Conservation (phyloP, 2,329 filamentous ascomycete genomes). For the Chaetomiaceae sp. region DNA sequence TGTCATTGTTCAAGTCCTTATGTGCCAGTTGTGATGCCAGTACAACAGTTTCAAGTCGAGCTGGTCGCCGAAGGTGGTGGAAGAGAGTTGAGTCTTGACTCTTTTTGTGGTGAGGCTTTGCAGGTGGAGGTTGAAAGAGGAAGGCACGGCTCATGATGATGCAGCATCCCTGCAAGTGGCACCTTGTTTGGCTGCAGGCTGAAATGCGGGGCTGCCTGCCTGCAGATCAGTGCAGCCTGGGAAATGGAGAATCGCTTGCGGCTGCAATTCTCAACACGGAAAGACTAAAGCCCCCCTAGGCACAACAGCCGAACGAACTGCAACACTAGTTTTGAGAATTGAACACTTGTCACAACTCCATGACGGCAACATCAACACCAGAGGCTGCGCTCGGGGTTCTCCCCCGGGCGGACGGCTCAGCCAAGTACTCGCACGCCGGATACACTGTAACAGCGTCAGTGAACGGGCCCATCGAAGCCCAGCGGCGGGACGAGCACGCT, state of each 20-base stretch:
- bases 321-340: no score
- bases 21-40: background rate
- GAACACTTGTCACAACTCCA: conserved; percentile 25
- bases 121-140: conserved; percentile 5
- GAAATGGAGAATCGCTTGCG: background rate
- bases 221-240: conserved; percentile 12
- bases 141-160: conserved; percentile 1
- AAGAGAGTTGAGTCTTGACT: no score
- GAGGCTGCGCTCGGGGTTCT: conserved; percentile 53
- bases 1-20: conserved; percentile 2
- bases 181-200: conserved; percentile 11
- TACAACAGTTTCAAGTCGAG: no score
- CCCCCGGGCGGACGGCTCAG: conserved; percentile 71
- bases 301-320: no score
- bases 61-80: no score
- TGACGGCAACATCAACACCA: conserved; percentile 44
- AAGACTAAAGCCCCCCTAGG: no score
- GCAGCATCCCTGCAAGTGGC: conserved; percentile 14
- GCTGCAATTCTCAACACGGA: no score
- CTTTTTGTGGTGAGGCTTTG: no score
- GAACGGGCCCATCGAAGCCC: conserved; percentile 89
- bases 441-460: conserved; percentile 80
- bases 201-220: conserved; percentile 19
- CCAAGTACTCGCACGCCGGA: conserved; percentile 66
- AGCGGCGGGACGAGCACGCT: conserved; percentile 80